Base-by-base conservation (phyloP, 257 asterid species). In the Solanum chmielewskii region DNA sequence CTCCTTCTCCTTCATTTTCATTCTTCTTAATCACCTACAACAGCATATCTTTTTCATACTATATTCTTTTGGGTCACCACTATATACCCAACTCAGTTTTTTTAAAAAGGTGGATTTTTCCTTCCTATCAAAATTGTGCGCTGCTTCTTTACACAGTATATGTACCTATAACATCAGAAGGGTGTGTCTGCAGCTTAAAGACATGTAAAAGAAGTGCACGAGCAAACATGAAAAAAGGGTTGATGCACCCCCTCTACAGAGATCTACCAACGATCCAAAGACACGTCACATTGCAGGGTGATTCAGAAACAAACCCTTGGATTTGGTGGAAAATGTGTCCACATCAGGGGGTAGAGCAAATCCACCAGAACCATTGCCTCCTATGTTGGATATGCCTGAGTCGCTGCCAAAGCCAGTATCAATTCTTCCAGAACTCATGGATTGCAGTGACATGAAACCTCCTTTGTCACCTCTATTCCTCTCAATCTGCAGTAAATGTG, bases 401-500 rank as follows among this genome's bases (percentile, higher is more conserved):
- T 96, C 99, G 83, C 91, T 94, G 82, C 99, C 97, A 86, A 96
- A 95, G 78, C 97, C 96, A 88, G 89, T 71, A 75, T 93, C 98
- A 11, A 90, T 89, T 93, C 96, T 93, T 87, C 96, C 97, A 45
- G 98, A 94, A 56, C 97, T 93, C 95, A 93, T 90, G 4, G 98
- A 95, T 90, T 94, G 95, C 89, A 91, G 66, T 25, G 98, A 90
- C 94, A 89, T 91, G 85, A 76, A 92, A 29, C 97, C 96, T 89
- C 97, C 96, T 89, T 90, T 95, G 86, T 92, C 98, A 76, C 94
- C 93, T 90, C 96, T 93, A 83, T 78, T 91, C 94, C 93, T 96
- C 90, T 96, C 99, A 78, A 95, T 91, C 98, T 95, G 88, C 83
- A 89, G 70, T 52, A 87, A 83, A 85, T 85, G 81, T 78, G 81